Evolutionary conservation across 306 rosid species (phyloP), one percentile per base, ranked within the genome.

Genomic region (Sphenostylis stenocarpa): DNA sequence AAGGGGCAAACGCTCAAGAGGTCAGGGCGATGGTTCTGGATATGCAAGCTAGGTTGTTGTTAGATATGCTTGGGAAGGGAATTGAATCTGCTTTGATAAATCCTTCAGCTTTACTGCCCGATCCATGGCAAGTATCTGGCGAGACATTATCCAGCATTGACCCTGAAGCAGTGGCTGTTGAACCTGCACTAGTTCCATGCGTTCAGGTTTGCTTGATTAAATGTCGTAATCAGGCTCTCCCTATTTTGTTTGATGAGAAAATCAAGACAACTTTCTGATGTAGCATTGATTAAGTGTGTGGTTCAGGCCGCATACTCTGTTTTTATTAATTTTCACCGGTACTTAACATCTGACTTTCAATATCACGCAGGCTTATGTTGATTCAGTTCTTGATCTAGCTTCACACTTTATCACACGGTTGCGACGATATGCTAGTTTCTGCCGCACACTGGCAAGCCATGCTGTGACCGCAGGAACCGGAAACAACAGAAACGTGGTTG

Each of bases 41-140:
- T 80, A 95, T 95, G 98, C 98, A 95, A 90, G 98, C 98, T n/a
- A 89, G 98, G 86, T 79, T 95, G 85, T 87, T 95, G 84, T 89
- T 95, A 82, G 97, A 95, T 84, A 92, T 95, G 97, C 92, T 95
- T 72, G 98, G 97, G 76, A 95, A 90, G 67, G 98, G 98, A 81
- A 95, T 95, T 69, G 98, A 95, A 75, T 95, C 98, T 56, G 97
- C 98, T 23, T 83, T 95, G 79, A 76, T 88, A 72, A 88, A 89
- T 75, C 91, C 97, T 65, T 92, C 96, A 36, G 96, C 92, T 80
- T 85, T 92, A 75, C 86, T 90, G 80, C 70, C 92, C 70, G 97
- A 95, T 80, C 97, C 96, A 44, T 95, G 98, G 98, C 90, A 78
- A 67, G 90, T 85, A 62, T 68, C 93, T 44, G 78, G 85, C 19